Conservation (phyloP, 2,329 filamentous ascomycete species). For the Fusarium pilosicola region DNA sequence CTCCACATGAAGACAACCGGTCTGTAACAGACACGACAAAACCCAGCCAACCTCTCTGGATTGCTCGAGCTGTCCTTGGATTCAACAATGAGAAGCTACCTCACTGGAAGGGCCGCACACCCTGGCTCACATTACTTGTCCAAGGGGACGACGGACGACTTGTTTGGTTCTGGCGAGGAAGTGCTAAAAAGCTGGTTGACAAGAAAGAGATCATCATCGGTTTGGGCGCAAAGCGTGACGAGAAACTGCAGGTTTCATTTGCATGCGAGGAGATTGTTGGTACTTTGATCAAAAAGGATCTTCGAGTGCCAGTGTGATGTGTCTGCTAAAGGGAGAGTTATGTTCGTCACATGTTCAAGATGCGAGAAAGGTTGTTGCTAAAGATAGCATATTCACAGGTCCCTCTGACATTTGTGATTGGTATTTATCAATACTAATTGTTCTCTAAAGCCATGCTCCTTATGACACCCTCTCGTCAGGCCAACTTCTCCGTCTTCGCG, state of each 20-base stretch:
- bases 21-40: neutral
- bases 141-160: conserved; percentile 65
- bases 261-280: conserved; percentile 88
- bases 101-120: conserved; percentile 69
- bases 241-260: conserved; percentile 72
- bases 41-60: conserved; percentile 27
- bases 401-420: neutral
- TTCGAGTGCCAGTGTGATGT: conserved; percentile 25
- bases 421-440: neutral
- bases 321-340: neutral
- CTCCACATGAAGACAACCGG: neutral
- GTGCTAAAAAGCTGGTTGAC: conserved; percentile 71
- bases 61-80: conserved; percentile 73
- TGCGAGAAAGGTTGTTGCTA: neutral
- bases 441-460: neutral
- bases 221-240: conserved; percentile 62
- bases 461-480: neutral
- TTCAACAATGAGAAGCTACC: conserved; percentile 74
- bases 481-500: neutral
- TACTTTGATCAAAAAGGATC: conserved; percentile 53
- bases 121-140: conserved; percentile 79
- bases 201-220: conserved; percentile 66
- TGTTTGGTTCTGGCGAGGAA: conserved; percentile 73
- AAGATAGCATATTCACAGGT: neutral
- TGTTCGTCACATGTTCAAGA: neutral